phyloP scores from a whole-genome alignment of 1,139 yeast genomes.

The Diutina mesorugosa region DNA sequence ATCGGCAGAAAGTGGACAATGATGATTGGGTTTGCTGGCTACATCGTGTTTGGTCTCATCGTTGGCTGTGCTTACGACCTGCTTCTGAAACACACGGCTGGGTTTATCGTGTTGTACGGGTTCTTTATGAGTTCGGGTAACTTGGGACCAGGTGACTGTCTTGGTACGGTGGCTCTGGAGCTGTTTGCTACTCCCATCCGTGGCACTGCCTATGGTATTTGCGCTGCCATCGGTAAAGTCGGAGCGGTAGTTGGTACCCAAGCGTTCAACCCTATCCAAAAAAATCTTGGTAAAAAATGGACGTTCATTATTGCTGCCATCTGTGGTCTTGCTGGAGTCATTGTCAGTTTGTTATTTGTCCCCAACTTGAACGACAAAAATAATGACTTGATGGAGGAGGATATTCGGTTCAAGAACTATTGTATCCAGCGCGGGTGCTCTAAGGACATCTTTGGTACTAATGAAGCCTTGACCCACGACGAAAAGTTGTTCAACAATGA shows the following conservation, averaged over 20 bases:
- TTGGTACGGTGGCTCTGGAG: slow-evolving; percentile 61
- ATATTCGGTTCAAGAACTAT: slow-evolving; percentile 48
- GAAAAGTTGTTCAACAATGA: neutral
- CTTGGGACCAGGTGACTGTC: slow-evolving; percentile 66
- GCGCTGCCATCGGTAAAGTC: slow-evolving; percentile 38
- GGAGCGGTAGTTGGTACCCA: slow-evolving; percentile 39
- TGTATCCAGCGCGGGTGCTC: slow-evolving; percentile 16
- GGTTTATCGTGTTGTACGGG: slow-evolving; percentile 48
- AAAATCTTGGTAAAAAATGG: slow-evolving; percentile 17
- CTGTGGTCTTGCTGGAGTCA: slow-evolving; percentile 27
- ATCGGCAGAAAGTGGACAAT: slow-evolving; percentile 48
- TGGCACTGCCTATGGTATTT: slow-evolving; percentile 45
- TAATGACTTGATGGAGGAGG: slow-evolving; percentile 57
- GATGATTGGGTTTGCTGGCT: slow-evolving; percentile 46
- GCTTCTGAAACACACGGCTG: slow-evolving; percentile 33
- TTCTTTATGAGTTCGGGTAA: slow-evolving; percentile 49
- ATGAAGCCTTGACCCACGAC: neutral
- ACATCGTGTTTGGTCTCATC: slow-evolving; percentile 44
- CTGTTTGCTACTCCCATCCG: slow-evolving; percentile 64
- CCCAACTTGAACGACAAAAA: slow-evolving; percentile 44
- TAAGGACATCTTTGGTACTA: slow-evolving; percentile 35
- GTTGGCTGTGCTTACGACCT: slow-evolving; percentile 43
- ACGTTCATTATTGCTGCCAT: slow-evolving; percentile 43
- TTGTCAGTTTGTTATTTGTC: slow-evolving; percentile 46
- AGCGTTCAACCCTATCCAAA: slow-evolving; percentile 30